These are phyloP conservation scores for Elaphomyces granulatus DNA, from an alignment of 495 filamentous ascomycete species.

Conservation along the genomic window DNA sequence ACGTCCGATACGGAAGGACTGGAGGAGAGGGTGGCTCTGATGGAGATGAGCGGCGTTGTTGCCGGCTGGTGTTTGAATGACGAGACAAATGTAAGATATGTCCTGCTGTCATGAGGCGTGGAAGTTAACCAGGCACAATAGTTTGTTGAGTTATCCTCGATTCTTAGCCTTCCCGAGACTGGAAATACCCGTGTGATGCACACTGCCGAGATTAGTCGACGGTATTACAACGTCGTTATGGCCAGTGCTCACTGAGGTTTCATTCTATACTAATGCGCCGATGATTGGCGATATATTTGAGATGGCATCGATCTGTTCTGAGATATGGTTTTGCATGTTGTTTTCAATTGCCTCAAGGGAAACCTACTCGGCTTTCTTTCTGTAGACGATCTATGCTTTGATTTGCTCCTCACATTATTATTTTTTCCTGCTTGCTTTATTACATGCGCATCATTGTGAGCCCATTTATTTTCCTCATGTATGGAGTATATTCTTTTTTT, in stretches of 20 bases:
- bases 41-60: slow-evolving; percentile 46
- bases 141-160: slow-evolving; percentile 29
- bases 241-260: slow-evolving; percentile 27
- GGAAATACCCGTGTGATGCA: slow-evolving; percentile 56
- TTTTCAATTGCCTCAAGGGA: no score
- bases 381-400: no score
- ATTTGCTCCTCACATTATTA: no score
- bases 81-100: slow-evolving; percentile 41
- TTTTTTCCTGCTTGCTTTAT: no score
- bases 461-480: no score
- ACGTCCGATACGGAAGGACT: slow-evolving; percentile 46
- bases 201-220: slow-evolving; percentile 50
- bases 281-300: no score
- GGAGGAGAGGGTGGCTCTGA: slow-evolving; percentile 63
- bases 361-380: no score
- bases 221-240: slow-evolving; percentile 47
- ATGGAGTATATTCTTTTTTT: no score
- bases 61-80: slow-evolving; percentile 46
- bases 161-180: slow-evolving; percentile 54
- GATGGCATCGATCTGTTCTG: no score
- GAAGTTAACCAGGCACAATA: slow-evolving; percentile 11
- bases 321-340: no score
- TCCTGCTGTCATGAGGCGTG: not conserved
- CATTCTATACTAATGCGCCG: no score
- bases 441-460: no score